Base-by-base conservation (phyloP, 2,329 filamentous ascomycete species). In the Nemania sp. region DNA sequence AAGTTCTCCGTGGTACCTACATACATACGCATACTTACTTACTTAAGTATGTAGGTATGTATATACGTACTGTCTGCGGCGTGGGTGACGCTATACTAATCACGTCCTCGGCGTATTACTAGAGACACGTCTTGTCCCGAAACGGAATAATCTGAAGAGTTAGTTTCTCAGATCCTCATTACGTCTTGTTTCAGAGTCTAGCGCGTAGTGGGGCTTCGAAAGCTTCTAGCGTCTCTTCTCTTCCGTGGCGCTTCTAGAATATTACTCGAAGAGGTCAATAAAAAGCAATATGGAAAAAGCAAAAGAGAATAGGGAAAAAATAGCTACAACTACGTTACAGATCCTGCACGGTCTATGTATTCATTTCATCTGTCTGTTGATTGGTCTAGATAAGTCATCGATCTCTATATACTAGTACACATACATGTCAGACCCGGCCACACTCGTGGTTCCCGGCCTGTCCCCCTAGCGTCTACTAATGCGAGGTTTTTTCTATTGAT, bases 401-500 rank as follows among this genome's bases (percentile, higher is more conserved):
- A n/a, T n/a, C n/a, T n/a, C n/a, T n/a, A n/a, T n/a, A n/a, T n/a
- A n/a, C n/a, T n/a, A n/a, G n/a, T n/a, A n/a, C n/a, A n/a, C n/a
- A n/a, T n/a, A n/a, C 35, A 41, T 41, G 35, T 41, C 35, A 41
- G 35, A 6, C 35, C 35, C 35, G 35, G 8, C 35, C 35, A 15
- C 35, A 41, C 13, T 41, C 35, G 43, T 47, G 18, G 43, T 47
- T 47, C 43, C 43, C 35, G n/a, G 29, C 55, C 47, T 64, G 47
- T 32, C 27, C 54, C 45, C 51, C 51, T 32, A 66, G 63, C 62
- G 57, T 56, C 41, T 13, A 5, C 61, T 65, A 62, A 70, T 70
- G 68, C 68, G 62, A 62, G 64, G 68, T 66, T 62, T 70, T 69
- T 68, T 67, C 64, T 70, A 69, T 63, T 69, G 67, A 59, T 69